Base-by-base conservation (phyloP, 371 early-diverging fungal genomes). In the Synchytrium microbalum region DNA sequence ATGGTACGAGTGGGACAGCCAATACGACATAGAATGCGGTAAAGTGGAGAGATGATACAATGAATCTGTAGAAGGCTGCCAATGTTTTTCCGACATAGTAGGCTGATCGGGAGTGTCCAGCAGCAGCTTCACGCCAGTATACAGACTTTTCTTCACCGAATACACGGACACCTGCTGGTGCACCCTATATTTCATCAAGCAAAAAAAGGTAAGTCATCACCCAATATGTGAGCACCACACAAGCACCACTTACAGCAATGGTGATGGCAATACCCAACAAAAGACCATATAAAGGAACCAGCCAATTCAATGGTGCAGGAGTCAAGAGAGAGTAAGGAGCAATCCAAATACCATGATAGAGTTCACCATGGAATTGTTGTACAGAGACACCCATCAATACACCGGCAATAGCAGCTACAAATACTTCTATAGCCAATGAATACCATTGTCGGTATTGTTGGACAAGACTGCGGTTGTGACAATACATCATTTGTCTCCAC, bases 181-280 rank as follows among this genome's bases (percentile, higher is more conserved):
- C 72, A 46, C 69, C 63, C n/a, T 13, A 13, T 13, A 51, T n/a
- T n/a, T n/a, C n/a, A n/a, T n/a, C n/a, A n/a, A n/a, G 51, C 13
- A 51, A n/a, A 51, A n/a, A 51, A 51, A 51, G 51, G n/a, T 51
- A n/a, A 51, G 51, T n/a, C n/a, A n/a, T n/a, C n/a, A n/a, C n/a
- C n/a, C n/a, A n/a, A n/a, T n/a, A n/a, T n/a, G n/a, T n/a, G n/a
- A n/a, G n/a, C n/a, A n/a, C n/a, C n/a, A n/a, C n/a, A n/a, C n/a
- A n/a, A n/a, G n/a, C n/a, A n/a, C n/a, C n/a, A n/a, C n/a, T n/a
- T n/a, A n/a, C n/a, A n/a, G n/a, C n/a, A n/a, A n/a, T n/a, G n/a
- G n/a, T n/a, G n/a, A n/a, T n/a, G n/a, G n/a, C n/a, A n/a, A 75
- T 61, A 1, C 75, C 76, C 58, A 72, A 67, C 16, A 76, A 62